Conservation (phyloP, 1,284 basidiomycete species). For the Heterobasidion annosum region DNA sequence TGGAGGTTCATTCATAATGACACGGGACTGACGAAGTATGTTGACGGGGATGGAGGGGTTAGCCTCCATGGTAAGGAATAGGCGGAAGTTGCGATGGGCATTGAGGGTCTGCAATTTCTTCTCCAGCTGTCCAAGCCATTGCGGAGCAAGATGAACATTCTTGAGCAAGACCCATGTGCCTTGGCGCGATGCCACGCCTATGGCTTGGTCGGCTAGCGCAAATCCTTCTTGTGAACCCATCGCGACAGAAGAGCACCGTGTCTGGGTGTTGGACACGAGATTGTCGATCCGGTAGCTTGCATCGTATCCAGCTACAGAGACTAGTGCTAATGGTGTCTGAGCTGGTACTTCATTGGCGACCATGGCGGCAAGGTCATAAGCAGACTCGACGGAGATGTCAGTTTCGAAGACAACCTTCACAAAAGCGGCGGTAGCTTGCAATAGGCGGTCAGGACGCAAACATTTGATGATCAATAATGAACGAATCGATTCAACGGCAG, state of each 20-base stretch:
- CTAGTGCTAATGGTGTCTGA: conserved; percentile 79
- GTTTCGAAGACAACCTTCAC: conserved; percentile 68
- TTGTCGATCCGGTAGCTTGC: conserved; percentile 93
- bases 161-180: conserved; percentile 94
- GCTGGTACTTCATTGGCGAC: conserved; percentile 75
- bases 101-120: conserved; percentile 93
- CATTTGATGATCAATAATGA: conserved; percentile 80
- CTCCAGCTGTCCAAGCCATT: conserved; percentile 91
- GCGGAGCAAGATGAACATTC: conserved; percentile 91
- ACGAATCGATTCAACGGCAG: conserved; percentile 65
- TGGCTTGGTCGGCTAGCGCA: conserved; percentile 88
- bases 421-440: conserved; percentile 75
- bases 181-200: conserved; percentile 81
- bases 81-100: conserved; percentile 83
- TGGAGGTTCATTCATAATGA: conserved; percentile 96
- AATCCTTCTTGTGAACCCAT: conserved; percentile 99
- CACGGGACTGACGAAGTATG: conserved; percentile 87
- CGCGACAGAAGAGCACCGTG: conserved; percentile 79
- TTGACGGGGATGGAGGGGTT: conserved; percentile 91
- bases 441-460: conserved; percentile 81
- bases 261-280: conserved; percentile 69
- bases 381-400: conserved; percentile 68
- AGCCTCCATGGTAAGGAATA: conserved; percentile 96
- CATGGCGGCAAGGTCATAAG: conserved; percentile 69
- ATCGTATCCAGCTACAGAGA: conserved; percentile 94